Evolutionary conservation across 1,284 basidiomycete species (phyloP), one percentile per base, ranked within the genome.

Genomic region (Cryptococcus sp.): DNA sequence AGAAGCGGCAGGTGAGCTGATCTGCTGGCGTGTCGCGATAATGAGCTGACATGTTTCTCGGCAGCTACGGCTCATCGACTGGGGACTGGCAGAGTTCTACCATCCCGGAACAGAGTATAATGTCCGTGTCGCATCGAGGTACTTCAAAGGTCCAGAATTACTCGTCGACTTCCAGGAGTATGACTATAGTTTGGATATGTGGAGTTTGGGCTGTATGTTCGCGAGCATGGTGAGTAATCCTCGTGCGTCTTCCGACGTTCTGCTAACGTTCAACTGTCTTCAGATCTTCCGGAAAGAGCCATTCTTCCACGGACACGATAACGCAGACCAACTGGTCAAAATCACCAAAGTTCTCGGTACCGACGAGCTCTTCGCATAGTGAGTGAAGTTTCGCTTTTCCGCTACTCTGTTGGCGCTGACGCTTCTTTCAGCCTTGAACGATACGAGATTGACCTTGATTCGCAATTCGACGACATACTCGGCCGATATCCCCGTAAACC

Each of bases 231-330:
- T 93, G 69, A 65, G 83, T 72, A n/a, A 15, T 49, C 16, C 41
- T 7, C 17, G 30, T 30, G 23, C 35, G 35, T 27, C n/a, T 41
- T 8, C 22, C 17, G 23, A 7, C 11, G 16, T 8, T n/a, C 30
- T 40, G 48, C 55, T 57, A 52, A 51, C 45, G 19, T n/a, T 30
- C 45, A 17, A 41, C 17, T 19, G 17, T 35, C 30, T 35, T 4
- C 69, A 95, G 92, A 99, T 99, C 75, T 98, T 99, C 86, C 87
- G 95, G 67, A 98, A 98, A 80, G 95, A 99, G 75, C 95, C 95
- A n/a, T 96, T 99, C 83, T 99, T 99, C 86, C 95, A 99, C 74
- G 95, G 95, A 15, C 94, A 97, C 76, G 94, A 98, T 80, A 99
- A 99, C 79, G 96, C 95, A 75, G 96, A 99, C 80, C 95, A 99